Base-by-base conservation (phyloP, 2,329 filamentous ascomycete genomes). In the Aspergillus viridinutans region DNA sequence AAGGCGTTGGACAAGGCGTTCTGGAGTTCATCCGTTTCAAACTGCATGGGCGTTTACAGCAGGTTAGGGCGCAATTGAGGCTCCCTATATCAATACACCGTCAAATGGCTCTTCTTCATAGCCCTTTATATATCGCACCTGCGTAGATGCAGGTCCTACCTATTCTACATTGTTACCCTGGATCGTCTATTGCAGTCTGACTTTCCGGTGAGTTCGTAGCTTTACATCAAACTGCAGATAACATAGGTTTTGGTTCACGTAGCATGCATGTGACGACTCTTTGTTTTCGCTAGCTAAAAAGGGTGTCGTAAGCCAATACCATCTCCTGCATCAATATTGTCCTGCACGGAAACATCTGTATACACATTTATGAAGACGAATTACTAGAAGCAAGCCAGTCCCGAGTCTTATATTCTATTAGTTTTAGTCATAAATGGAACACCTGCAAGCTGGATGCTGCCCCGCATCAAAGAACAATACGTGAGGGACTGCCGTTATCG, bases 1-100 rank as follows among this genome's bases (percentile, higher is more conserved):
- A 56, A 23, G 64, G 64, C 61, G 64, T 66, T 65, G 38, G 50
- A 53, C 45, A 57, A 58, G 52, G 58, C 38, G 51, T 58, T 52
- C 14, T 38, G 32, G 32, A 17, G 5, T 38, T 38, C 5, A 17
- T 38, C 14, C 4, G 14, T 38, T 35, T 38, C 14, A 38, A 14
- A 38, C 32, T 38, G 32, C 32, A 38, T 38, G 14, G 32, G 32
- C 14, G 32, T 53, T 47, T 20, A 8, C 51, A 53, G 26, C 51
- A 53, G 40, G n/a, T 17, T 28, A 53, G 26, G 25, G 51, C 10
- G 26, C 40, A 42, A 28, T 51, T 17, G 42, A 53, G 26, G 42
- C 1, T 3, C 5, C 32, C 14, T 17, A 38, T 17, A 17, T 38
- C 32, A 38, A 38, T 17, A 17, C 14, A 38, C 14, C 12, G 14